Base-by-base conservation (phyloP, 805 yeast genomes). In the Saccharomycopsis schoenii region DNA sequence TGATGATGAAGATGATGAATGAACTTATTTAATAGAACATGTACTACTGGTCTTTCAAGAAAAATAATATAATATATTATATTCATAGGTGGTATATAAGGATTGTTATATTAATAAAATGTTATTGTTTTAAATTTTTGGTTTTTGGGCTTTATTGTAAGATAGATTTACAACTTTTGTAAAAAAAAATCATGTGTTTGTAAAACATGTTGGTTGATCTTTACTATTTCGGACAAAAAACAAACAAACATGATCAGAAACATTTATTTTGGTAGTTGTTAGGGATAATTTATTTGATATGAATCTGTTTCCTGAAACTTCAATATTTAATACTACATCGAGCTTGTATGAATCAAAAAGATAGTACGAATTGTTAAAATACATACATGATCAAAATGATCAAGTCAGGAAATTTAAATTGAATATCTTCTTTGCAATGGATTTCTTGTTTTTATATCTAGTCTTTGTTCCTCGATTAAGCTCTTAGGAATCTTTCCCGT, bases 351-450 rank as follows among this genome's bases (percentile, higher is more conserved):
- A 29, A 29, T 29, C 6, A 29, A 6, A 29, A 29, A 6, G 34
- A 6, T 29, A 4, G 34, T 6, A 6, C 6, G 34, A 29, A 29
- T 29, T 29, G 34, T 29, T 29, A 29, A 29, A 3, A 4, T 29
- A 29, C 6, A 4, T 29, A 6, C 6, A 29, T 29, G 34, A 5
- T 9, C 41, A 37, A 37, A 5, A 11, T 24, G 11, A 17, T n/a
- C n/a, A n/a, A 19, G 19, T 17, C 24, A 37, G 25, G 34, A 8
- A 8, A 39, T 12, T 70, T 70, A 85, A 56, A 83, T 76, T 61
- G 92, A 85, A 68, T 88, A 86, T 66, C 94, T 77, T 71, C 96
- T 78, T 58, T 79, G 74, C 41, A 69, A 73, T 36, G 50, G 71
- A 56, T 68, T 65, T 66, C 68, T 65, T 55, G 57, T 56, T 59